A percentile compares a stretch with the other conserved stretches of the same genome.
These are phyloP conservation scores for Calendula officinalis DNA, from an alignment of 129 eudicot genomes.

Conservation along the genomic window DNA sequence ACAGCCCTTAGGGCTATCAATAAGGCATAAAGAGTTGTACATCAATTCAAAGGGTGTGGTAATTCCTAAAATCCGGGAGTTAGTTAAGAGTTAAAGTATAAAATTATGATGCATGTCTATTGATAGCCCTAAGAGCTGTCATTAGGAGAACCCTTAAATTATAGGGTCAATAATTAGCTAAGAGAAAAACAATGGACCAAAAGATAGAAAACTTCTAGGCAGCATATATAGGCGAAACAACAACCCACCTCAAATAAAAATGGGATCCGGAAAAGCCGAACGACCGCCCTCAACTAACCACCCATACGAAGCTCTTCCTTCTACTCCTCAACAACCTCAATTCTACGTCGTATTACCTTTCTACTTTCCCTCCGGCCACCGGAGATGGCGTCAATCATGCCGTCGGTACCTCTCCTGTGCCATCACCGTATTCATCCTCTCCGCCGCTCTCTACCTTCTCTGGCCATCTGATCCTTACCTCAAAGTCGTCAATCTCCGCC, in stretches of 20 bases:
- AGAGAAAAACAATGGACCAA: too few relatives aligned
- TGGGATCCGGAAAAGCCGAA: constrained; percentile 32
- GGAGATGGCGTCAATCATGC: constrained; percentile 12
- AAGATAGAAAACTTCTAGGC: too few relatives aligned
- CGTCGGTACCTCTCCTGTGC: constrained; percentile 33
- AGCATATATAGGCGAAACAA: too few relatives aligned
- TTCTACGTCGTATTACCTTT: constrained; percentile 47
- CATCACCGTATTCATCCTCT: constrained; percentile 46
- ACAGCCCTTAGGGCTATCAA: too few relatives aligned
- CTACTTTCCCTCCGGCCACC: constrained; percentile 35
- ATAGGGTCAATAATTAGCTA: too few relatives aligned
- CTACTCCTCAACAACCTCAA: constrained; percentile 25
- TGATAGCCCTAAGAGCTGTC: too few relatives aligned
- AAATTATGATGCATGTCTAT: too few relatives aligned
- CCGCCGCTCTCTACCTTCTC: constrained; percentile 55
- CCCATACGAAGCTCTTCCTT: constrained; percentile 42
- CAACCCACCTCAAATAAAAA: background rate
- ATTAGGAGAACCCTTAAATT: too few relatives aligned
- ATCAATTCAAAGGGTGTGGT: too few relatives aligned
- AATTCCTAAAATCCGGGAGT: too few relatives aligned
- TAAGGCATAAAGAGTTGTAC: too few relatives aligned
- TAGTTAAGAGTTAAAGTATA: too few relatives aligned
- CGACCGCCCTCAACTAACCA: constrained; percentile 19
- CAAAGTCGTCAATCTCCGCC: constrained; percentile 50
- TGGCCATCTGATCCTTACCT: constrained; percentile 86